phyloP scores from a whole-genome alignment of 106 monocot genomes.

The Platanthera guangdongensis region DNA sequence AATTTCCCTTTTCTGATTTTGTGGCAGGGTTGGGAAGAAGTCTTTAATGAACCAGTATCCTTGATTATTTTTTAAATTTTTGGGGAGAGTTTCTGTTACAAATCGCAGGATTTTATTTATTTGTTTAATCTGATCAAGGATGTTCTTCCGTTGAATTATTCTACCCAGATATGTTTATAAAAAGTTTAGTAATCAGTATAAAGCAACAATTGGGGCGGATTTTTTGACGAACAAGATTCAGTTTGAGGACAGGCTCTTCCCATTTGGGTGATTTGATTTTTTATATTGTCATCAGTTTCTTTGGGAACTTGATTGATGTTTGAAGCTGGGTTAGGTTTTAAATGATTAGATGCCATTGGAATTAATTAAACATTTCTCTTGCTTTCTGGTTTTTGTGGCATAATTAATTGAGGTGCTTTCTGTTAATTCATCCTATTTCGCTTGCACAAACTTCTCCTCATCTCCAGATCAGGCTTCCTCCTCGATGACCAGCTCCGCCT shows the following conservation, averaged over 20 bases:
- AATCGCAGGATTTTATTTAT: background rate
- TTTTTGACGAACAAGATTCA: constrained; percentile 77
- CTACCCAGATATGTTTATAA: constrained; percentile 28
- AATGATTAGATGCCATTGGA: background rate
- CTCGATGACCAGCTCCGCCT: no score
- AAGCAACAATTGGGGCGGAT: constrained; percentile 73
- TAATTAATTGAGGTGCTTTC: background rate
- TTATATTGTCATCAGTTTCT: background rate
- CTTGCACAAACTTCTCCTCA: no score
- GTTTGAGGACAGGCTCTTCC: constrained; percentile 56
- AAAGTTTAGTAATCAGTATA: constrained; percentile 72
- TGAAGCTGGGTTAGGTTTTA: background rate
- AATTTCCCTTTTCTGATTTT: constrained; percentile 14
- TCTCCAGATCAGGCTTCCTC: no score
- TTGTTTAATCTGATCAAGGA: background rate
- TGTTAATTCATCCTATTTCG: no score
- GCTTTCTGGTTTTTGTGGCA: background rate
- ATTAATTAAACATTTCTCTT: background rate
- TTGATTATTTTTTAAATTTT: constrained; percentile 5
- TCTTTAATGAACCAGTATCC: constrained; percentile 40
- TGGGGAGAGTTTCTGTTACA: background rate
- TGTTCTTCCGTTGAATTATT: constrained; percentile 2
- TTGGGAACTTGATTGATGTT: background rate
- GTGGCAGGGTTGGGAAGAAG: constrained; percentile 29
- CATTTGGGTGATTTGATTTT: constrained; percentile 13